phyloP scores from a whole-genome alignment of 345 rosid genomes.

The Eutrema yunnanense region DNA sequence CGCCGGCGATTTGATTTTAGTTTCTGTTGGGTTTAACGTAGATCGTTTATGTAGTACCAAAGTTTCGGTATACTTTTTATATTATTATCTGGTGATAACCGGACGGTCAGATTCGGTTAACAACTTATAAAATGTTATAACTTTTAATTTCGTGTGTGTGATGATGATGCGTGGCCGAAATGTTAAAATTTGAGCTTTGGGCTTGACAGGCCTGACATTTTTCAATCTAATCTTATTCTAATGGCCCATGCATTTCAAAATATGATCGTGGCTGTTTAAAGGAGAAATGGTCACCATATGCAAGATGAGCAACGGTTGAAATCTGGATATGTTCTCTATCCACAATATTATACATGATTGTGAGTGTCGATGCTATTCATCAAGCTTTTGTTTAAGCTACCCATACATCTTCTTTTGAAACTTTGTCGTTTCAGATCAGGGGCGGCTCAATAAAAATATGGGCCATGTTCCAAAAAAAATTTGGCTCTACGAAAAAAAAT shows the following conservation, averaged over 20 bases:
- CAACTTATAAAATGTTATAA: background rate
- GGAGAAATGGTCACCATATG: too few species aligned
- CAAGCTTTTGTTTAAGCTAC: too few species aligned
- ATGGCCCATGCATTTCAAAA: background rate
- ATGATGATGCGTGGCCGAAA: background rate
- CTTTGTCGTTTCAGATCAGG: too few species aligned
- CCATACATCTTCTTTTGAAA: too few species aligned
- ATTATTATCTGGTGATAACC: conserved; percentile 9
- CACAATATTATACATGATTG: too few species aligned
- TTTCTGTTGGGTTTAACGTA: conserved; percentile 7
- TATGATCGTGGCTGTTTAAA: background rate
- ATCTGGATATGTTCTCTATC: too few species aligned
- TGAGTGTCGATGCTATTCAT: too few species aligned
- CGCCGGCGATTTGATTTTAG: conserved; percentile 4
- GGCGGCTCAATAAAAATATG: too few species aligned
- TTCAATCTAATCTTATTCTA: too few species aligned
- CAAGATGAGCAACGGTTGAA: too few species aligned
- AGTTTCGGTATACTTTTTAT: conserved; percentile 24
- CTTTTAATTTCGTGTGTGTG: background rate
- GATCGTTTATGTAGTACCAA: conserved; percentile 6
- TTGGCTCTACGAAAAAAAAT: too few species aligned
- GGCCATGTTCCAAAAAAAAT: too few species aligned
- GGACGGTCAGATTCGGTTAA: conserved; percentile 13
- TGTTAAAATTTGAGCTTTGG: background rate
- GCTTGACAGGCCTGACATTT: background rate